Evolutionary conservation across 2,329 filamentous ascomycete genomes (phyloP).

Genomic region (Cucurbitaria berberidis): DNA sequence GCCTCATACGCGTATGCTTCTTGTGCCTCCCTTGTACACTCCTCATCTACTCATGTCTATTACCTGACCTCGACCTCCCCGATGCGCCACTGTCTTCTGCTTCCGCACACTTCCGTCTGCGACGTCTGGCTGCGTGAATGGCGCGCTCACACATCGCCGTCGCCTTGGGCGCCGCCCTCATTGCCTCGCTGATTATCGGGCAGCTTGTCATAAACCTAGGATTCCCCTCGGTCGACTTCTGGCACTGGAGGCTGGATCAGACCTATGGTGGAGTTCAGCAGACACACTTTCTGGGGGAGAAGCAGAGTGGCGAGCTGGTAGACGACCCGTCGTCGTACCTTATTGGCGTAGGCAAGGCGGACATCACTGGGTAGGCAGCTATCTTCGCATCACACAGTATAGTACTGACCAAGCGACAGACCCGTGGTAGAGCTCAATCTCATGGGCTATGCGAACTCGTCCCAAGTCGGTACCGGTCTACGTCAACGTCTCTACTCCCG

Average conservation of each 20-base stretch:
- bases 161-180: slow-evolving; percentile 45
- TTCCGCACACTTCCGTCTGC: slow-evolving; percentile 24
- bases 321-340: slow-evolving; percentile 60
- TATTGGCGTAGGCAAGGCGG: slow-evolving; percentile 72
- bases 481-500: slow-evolving; percentile 88
- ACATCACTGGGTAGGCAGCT: slow-evolving; percentile 68
- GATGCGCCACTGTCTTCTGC: slow-evolving; percentile 12
- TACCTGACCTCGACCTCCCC: neutral
- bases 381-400: neutral
- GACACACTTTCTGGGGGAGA: slow-evolving; percentile 29
- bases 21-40: neutral
- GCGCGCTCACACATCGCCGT: slow-evolving; percentile 49
- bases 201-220: slow-evolving; percentile 45
- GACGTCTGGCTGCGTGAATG: slow-evolving; percentile 37
- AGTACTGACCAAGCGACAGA: slow-evolving; percentile 48
- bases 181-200: slow-evolving; percentile 42
- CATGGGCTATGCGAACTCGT: slow-evolving; percentile 89
- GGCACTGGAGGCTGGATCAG: slow-evolving; percentile 41
- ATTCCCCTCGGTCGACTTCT: slow-evolving; percentile 45
- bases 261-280: slow-evolving; percentile 27
- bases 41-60: slow-evolving; percentile 6
- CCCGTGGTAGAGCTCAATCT: slow-evolving; percentile 90
- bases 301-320: slow-evolving; percentile 34
- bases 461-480: slow-evolving; percentile 81
- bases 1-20: slow-evolving; percentile 2